A percentile compares a stretch with the other conserved stretches of the same genome.
Evolutionary conservation across 1,284 basidiomycete genomes (phyloP).

Genomic region (Malassezia globosa): DNA sequence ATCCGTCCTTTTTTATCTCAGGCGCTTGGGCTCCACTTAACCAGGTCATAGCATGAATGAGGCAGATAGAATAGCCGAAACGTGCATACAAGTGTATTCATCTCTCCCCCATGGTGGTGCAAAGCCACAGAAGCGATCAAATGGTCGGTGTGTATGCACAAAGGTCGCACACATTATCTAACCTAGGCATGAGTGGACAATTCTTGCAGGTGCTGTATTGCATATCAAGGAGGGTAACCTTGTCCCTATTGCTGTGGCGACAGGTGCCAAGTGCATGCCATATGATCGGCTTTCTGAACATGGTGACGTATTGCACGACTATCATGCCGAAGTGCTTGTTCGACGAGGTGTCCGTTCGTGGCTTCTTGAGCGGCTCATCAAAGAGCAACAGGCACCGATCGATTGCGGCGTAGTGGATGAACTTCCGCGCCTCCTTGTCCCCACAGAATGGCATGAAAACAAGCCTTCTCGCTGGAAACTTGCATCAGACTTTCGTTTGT

Average conservation of each 20-base stretch:
- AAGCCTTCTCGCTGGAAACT: slow-evolving; percentile 53
- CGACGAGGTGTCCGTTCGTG: slow-evolving; percentile 65
- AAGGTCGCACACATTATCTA: too few relatives aligned
- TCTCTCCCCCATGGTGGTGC: slow-evolving; percentile 15
- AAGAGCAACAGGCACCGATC: slow-evolving; percentile 29
- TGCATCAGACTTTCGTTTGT: slow-evolving; percentile 52
- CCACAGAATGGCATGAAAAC: background rate
- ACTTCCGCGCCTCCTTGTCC: slow-evolving; percentile 3
- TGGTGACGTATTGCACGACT: slow-evolving; percentile 77
- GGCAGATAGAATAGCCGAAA: slow-evolving; percentile 7
- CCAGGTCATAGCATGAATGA: background rate
- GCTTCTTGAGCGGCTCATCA: slow-evolving; percentile 60
- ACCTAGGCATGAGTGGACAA: slow-evolving; percentile 25
- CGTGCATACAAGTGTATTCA: slow-evolving; percentile 14
- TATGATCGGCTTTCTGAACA: slow-evolving; percentile 54
- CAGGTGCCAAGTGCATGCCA: slow-evolving; percentile 78
- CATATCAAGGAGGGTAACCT: slow-evolving; percentile 40
- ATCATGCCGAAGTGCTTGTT: slow-evolving; percentile 78
- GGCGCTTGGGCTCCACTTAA: slow-evolving; percentile 3
- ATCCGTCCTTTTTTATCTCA: background rate
- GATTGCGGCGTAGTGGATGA: slow-evolving; percentile 1
- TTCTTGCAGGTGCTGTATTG: slow-evolving; percentile 17
- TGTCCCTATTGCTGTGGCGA: slow-evolving; percentile 59
- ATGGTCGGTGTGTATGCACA: slow-evolving; percentile 15
- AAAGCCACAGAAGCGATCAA: slow-evolving; percentile 17